Base-by-base conservation (phyloP, 768 basidiomycete genomes). In the Mycena metata region DNA sequence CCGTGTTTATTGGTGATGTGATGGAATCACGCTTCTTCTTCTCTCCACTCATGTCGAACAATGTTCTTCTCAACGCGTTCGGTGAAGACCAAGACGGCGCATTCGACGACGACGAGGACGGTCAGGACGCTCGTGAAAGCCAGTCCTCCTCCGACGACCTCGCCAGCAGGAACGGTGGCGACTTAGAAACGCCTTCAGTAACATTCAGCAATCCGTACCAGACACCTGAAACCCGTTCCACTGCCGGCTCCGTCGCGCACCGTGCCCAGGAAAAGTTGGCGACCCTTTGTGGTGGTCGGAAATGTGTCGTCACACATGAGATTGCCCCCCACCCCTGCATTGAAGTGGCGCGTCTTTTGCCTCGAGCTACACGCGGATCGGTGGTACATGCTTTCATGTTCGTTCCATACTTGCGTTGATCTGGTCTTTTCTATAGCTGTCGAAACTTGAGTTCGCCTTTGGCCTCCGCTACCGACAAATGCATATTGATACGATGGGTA, bases 291-390 rank as follows among this genome's bases (percentile, higher is more conserved):
- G 58, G 58, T 60, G 58, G 58, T 60, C 58, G 58, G 33, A 60
- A 60, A 47, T 60, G 46, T 46, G 49, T 60, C 39, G 15, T 60
- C 46, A 60, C 58, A 33, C 45, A 60, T 35, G 58, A 60, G 46
- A 2, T 23, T 47, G 33, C 46, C 36, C 58, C 58, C 46, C 58
- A 60, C 58, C 33, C 35, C 58, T 3, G 33, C 46, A 60, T 60
- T 60, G 58, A 60, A 47, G 58, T 60, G 33, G 58, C 58, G 39
- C 58, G 49, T 60, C 45, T 60, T 19, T 60, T 60, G 46, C 58
- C 58, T 60, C 45, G 58, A 60, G 47, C 58, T 47, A 60, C 43
- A 9, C 9, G 45, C 57, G 45, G 33, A 33, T n/a, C 57, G 36
- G 26, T n/a, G 43, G 57, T 59, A 46, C 30, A 35, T 23, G 36